A percentile compares a stretch with the other conserved stretches of the same genome.
phyloP scores from a whole-genome alignment of 1,139 yeast species.

The Lodderomyces jiufengensis region DNA sequence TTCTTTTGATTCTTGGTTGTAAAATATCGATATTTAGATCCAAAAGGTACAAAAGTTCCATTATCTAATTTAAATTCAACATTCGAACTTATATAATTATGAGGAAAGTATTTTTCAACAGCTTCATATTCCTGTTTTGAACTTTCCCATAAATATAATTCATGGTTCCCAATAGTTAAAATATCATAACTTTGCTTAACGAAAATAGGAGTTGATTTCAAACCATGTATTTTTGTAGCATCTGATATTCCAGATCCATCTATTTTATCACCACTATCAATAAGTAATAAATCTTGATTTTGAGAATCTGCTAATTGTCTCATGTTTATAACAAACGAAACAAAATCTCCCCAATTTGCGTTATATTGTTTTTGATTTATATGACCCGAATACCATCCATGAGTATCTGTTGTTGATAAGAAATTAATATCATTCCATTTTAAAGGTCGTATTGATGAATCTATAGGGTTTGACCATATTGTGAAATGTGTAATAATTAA shows the following conservation, averaged over 20 bases:
- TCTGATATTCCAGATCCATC: slow-evolving; percentile 93
- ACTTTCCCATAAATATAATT: slow-evolving; percentile 69
- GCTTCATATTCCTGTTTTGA: slow-evolving; percentile 63
- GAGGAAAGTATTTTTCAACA: slow-evolving; percentile 57
- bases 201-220: slow-evolving; percentile 59
- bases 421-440: slow-evolving; percentile 74
- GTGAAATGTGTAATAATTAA: not conserved
- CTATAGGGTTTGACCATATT: not conserved
- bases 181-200: slow-evolving; percentile 69
- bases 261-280: slow-evolving; percentile 92
- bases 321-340: slow-evolving; percentile 61
- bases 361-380: slow-evolving; percentile 67
- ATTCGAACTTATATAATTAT: slow-evolving; percentile 72
- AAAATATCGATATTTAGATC: slow-evolving; percentile 62
- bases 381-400: slow-evolving; percentile 94
- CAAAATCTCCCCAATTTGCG: slow-evolving; percentile 92
- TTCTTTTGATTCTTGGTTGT: slow-evolving; percentile 51
- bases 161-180: slow-evolving; percentile 89
- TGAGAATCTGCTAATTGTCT: slow-evolving; percentile 38
- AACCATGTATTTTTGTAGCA: slow-evolving; percentile 70
- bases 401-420: slow-evolving; percentile 92
- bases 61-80: slow-evolving; percentile 60
- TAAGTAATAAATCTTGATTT: slow-evolving; percentile 61
- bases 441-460: slow-evolving; percentile 34
- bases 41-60: slow-evolving; percentile 60